Conservation (phyloP, 768 basidiomycete genomes). For the Lactifluus volemus region DNA sequence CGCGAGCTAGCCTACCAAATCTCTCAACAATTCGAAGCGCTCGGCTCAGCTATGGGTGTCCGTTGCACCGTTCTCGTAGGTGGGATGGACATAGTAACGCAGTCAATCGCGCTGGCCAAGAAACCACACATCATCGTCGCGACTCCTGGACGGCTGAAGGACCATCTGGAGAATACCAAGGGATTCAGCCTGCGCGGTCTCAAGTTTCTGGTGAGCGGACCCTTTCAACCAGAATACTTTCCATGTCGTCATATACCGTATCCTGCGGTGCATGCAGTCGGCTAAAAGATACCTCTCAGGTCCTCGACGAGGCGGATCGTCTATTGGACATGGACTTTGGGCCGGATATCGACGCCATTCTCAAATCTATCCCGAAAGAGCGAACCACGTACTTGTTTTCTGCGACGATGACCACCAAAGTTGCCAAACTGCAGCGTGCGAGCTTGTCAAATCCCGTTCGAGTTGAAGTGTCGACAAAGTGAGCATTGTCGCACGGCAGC, state of each 20-base stretch:
- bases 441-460: constrained; percentile 89
- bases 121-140: constrained; percentile 92
- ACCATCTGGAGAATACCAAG: constrained; percentile 96
- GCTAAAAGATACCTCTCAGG: constrained; percentile 36
- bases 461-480: constrained; percentile 92
- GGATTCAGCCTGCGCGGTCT: constrained; percentile 83
- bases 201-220: constrained; percentile 73
- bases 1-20: constrained; percentile 98
- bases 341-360: constrained; percentile 89
- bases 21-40: constrained; percentile 87
- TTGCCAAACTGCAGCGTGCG: constrained; percentile 91
- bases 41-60: constrained; percentile 90
- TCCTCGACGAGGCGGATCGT: constrained; percentile 96
- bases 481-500: constrained; percentile 25
- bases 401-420: constrained; percentile 98
- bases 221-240: no score
- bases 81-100: constrained; percentile 85
- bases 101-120: constrained; percentile 88
- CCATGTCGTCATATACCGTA: not conserved
- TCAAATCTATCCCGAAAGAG: constrained; percentile 91
- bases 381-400: constrained; percentile 95
- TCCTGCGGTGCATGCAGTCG: not conserved
- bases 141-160: constrained; percentile 86
- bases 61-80: constrained; percentile 90
- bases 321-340: constrained; percentile 96